These are phyloP conservation scores for Mycena latifolia DNA, from an alignment of 768 basidiomycete species.

Conservation along the genomic window DNA sequence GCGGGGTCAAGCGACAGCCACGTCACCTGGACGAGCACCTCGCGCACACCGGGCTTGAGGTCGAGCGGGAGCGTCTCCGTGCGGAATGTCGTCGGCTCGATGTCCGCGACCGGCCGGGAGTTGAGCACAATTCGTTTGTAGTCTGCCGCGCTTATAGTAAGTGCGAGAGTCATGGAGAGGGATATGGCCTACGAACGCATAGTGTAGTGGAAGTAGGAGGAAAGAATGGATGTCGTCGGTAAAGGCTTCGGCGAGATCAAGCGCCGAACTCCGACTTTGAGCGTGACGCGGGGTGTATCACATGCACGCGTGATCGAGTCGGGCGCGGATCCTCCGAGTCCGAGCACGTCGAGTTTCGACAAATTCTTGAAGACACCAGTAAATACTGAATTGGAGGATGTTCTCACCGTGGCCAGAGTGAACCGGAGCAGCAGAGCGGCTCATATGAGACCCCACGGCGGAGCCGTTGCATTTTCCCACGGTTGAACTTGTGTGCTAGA, in stretches of 20 bases:
- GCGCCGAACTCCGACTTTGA: too few relatives aligned
- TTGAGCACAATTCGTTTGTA: constrained; percentile 83
- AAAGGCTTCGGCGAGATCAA: not conserved
- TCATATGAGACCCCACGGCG: too few relatives aligned
- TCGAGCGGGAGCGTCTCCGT: constrained; percentile 63
- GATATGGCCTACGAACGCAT: constrained; percentile 25
- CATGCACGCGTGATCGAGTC: constrained; percentile 7
- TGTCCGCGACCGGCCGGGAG: constrained; percentile 76
- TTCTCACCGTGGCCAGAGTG: too few relatives aligned
- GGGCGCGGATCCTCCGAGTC: not conserved
- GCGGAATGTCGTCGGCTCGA: constrained; percentile 82
- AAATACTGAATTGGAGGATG: too few relatives aligned
- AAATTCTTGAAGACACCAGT: too few relatives aligned
- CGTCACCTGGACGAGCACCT: constrained; percentile 82
- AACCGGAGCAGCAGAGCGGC: too few relatives aligned
- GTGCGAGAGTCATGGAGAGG: not conserved
- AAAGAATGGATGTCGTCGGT: too few relatives aligned
- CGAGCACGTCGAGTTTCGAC: too few relatives aligned
- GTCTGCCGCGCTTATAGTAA: constrained; percentile 29
- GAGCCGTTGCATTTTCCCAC: too few relatives aligned
- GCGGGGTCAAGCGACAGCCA: constrained; percentile 90
- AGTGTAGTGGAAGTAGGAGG: not conserved
- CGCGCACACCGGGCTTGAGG: constrained; percentile 62
- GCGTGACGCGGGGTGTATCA: not conserved
- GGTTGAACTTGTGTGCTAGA: too few relatives aligned